These are phyloP conservation scores for Trypanosoma rangeli DNA, from an alignment of 208 protist genomes.

Conservation along the genomic window DNA sequence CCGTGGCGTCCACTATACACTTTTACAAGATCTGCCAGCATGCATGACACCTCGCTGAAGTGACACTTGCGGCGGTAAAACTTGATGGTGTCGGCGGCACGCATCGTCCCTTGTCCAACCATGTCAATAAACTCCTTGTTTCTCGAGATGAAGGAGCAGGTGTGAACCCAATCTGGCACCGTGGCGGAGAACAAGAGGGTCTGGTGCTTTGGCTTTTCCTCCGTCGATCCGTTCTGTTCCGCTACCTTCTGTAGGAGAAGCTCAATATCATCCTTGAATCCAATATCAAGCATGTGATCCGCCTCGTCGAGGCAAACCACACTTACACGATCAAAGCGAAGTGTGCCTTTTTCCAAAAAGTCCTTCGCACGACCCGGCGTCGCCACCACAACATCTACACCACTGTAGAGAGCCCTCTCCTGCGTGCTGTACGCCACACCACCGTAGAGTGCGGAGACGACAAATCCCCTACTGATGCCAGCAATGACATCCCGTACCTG, in stretches of 20 bases:
- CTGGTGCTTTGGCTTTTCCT: conserved; percentile 78
- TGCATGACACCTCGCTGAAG: conserved; percentile 85
- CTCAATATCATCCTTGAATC: conserved; percentile 97
- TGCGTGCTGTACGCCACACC: conserved; percentile 94
- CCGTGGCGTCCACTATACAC: conserved; percentile 87
- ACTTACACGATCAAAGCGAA: conserved; percentile 87
- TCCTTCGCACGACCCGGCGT: conserved; percentile 99
- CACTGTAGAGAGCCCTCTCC: conserved; percentile 89
- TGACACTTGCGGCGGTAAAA: conserved; percentile 92
- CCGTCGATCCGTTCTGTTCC: conserved; percentile 90
- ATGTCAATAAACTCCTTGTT: conserved; percentile 95
- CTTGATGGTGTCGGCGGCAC: conserved; percentile 89
- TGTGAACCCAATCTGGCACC: conserved; percentile 91
- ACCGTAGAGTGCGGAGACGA: conserved; percentile 93
- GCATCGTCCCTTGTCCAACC: conserved; percentile 93
- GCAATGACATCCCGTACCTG: conserved; percentile 97
- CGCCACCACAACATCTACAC: conserved; percentile 98
- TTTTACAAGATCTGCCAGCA: conserved; percentile 91
- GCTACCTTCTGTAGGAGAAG: conserved; percentile 93
- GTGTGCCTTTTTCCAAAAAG: conserved; percentile 96
- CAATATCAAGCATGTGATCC: conserved; percentile 98
- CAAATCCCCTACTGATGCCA: conserved; percentile 87
- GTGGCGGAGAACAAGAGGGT: conserved; percentile 94
- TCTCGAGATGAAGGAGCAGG: conserved; percentile 71
- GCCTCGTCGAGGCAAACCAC: conserved; percentile 98